Evolutionary conservation across 345 rosid species (phyloP), one percentile per base, ranked within the genome.

Genomic region (Corymbia maculata): DNA sequence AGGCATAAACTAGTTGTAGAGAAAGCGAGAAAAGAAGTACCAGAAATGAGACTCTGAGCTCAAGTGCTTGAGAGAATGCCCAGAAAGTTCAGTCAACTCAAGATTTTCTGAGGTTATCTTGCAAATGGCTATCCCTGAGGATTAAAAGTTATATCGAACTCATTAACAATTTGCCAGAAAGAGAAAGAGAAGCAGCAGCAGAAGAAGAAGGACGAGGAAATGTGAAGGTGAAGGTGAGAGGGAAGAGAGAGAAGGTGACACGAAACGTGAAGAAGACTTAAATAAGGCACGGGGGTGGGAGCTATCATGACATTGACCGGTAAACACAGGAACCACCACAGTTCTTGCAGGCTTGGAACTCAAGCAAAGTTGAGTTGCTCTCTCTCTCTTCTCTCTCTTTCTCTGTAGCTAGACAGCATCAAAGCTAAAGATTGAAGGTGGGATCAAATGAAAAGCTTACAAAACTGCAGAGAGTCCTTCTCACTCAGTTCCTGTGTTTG

Each of bases 341-440:
- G 90, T 85, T 89, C 85, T 87, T 89, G 86, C 75, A 88, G 85
- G 32, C 91, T 90, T 90, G 86, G 88, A 80, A 80, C 86, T 86
- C n/a, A 89, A 92, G 92, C 87, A 90, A 87, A 85, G 59, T 51
- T 61, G 17, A 30, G 49, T n/a, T 44, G 21, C 32, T 4, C 30
- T 86, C 85, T 26, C 70, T 87, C 59, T 84, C 52, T 87, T 28
- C 59, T 53, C 59, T 36, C 42, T 53, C 19, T 32, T 36, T 55
- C 13, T 59, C 36, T 36, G 36, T 59, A 55, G 75, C 79, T 59
- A 68, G 79, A 59, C 66, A 59, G 66, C 66, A 59, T 59, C 14
- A 59, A 10, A 59, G n/a, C 66, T 10, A 59, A 59, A 59, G 30
- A 11, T 7, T 59, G 66, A 68, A 32, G 7, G 79, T 1, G 45